Base-by-base conservation (phyloP, 352 stramenopile species). In the Pythium myriotylum region DNA sequence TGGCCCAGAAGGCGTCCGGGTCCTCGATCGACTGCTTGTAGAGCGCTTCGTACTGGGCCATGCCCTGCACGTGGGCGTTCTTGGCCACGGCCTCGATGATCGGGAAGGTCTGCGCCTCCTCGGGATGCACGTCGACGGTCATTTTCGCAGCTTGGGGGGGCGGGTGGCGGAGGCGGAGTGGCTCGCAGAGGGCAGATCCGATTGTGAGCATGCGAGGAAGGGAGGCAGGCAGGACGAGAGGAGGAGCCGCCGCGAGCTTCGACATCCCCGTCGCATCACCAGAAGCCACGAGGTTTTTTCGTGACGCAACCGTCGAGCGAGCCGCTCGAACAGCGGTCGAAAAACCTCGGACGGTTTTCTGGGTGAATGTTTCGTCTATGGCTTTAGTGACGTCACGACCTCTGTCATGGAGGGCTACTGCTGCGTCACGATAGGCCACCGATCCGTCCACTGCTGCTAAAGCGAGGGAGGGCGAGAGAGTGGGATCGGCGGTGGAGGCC, bases 1-100 rank as follows among this genome's bases (percentile, higher is more conserved):
- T 72, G 5, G 73, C 84, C 97, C 97, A 99, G 71, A 98, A 99
- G 5, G 65, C 61, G 39, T 86, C 81, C 0, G 91, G 87, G 64
- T 99, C 77, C 8, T 91, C 76, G 8, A 97, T 74, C 33, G 88
- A 97, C 45, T 80, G 73, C 65, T 92, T 81, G 78, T 98, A 95
- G 69, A 96, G 77, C 48, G 73, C 54, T 42, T 97, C 72, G 70
- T 97, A 97, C 70, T 87, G 68, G 32, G 76, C 74, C 39, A 89
- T 66, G 65, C 78, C 84, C 62, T 89, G 60, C 58, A 96, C 58
- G 61, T 94, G 86, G 6, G 88, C 84, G 26, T 73, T 77, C 67
- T 79, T 72, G 13, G 71, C 77, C 41, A 83, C 70, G 35, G 68
- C 59, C 10, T 73, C 62, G 55, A 86, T 68, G 42, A 84, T 73